These are phyloP conservation scores for Penicillium paneum DNA, from an alignment of 2,329 filamentous ascomycete genomes.

Conservation along the genomic window DNA sequence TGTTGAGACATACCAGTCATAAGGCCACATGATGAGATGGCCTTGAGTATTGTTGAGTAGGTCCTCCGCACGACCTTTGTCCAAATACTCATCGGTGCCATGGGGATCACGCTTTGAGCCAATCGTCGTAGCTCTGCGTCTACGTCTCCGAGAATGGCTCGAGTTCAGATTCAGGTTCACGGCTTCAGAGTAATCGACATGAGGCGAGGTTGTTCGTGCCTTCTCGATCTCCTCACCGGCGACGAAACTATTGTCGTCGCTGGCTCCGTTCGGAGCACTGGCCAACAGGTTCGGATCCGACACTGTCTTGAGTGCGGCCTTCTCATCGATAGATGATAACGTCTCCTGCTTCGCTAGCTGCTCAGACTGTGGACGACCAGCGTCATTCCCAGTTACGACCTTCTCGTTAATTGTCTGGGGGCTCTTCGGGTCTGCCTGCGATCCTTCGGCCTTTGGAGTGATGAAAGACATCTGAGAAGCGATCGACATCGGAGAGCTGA, in stretches of 20 bases:
- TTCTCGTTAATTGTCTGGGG: conserved; percentile 34
- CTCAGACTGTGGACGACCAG: conserved; percentile 34
- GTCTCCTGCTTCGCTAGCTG: conserved; percentile 29
- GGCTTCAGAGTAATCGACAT: conserved; percentile 42
- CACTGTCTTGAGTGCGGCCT: conserved; percentile 33
- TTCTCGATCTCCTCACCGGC: conserved; percentile 33
- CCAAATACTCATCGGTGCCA: conserved; percentile 70
- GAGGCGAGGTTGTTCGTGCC: conserved; percentile 28
- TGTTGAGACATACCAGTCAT: conserved; percentile 66
- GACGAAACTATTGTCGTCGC: conserved; percentile 23
- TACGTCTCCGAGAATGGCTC: conserved; percentile 35
- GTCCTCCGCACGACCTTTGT: conserved; percentile 73
- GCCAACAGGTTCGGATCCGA: conserved; percentile 28
- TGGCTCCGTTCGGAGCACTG: conserved; percentile 22
- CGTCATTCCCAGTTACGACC: conserved; percentile 34
- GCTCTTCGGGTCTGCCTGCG: conserved; percentile 29
- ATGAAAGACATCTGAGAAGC: conserved; percentile 25
- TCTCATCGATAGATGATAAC: conserved; percentile 43
- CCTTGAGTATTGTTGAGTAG: conserved; percentile 80
- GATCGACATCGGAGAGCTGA: conserved; percentile 21
- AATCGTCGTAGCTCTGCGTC: conserved; percentile 46
- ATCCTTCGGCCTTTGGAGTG: conserved; percentile 32
- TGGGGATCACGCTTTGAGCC: conserved; percentile 48
- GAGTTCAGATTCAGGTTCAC: conserved; percentile 41
- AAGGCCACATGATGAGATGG: conserved; percentile 85